Evolutionary conservation across 306 rosid genomes (phyloP), one percentile per base, ranked within the genome.

Genomic region (Fragaria nilgerrensis): DNA sequence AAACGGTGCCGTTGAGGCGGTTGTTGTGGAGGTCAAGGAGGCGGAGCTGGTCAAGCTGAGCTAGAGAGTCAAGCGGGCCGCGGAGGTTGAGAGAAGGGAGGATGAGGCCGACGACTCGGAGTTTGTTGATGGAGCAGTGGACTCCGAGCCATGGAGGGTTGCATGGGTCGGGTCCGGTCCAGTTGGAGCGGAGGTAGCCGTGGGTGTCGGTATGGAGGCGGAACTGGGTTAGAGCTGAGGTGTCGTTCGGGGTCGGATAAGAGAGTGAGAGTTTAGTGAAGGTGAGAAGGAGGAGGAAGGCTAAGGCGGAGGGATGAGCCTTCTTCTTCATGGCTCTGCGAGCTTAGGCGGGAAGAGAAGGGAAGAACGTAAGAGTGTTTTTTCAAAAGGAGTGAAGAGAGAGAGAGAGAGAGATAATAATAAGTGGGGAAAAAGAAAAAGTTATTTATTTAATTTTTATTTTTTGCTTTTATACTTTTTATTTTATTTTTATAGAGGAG

Each of bases 21-120:
- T 95, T 95, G 25, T 82, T 80, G 70, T 93, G 93, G 79, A 95
- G 96, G 87, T 92, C 97, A 17, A 92, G 90, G 53, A 89, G 73
- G 70, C 98, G 97, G 59, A 95, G 96, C 76, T 92, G 95, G 75
- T 93, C 84, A 41, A 95, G 92, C 3, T 74, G 39, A 3, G 98
- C 68, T 0, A 95, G 88, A 4, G 87, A 55, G 23, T 85, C 83
- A 4, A 95, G 72, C 0, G 97, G 90, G 14, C 99, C 99, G 3
- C 99, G 91, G 32, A 95, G 95, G 70, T 86, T 87, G 76, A 89
- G 88, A 17, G 98, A 87, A 65, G 97, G 93, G 39, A 95, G 96
- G 4, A 87, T 76, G 67, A 95, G 87, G 20, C 78, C 63, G 36
- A 81, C 10, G 81, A 92, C 96, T 0, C 93, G 90, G 65, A 36